These are phyloP conservation scores for Skeletonema potamos DNA, from an alignment of 108 stramenopile species.

Conservation along the genomic window DNA sequence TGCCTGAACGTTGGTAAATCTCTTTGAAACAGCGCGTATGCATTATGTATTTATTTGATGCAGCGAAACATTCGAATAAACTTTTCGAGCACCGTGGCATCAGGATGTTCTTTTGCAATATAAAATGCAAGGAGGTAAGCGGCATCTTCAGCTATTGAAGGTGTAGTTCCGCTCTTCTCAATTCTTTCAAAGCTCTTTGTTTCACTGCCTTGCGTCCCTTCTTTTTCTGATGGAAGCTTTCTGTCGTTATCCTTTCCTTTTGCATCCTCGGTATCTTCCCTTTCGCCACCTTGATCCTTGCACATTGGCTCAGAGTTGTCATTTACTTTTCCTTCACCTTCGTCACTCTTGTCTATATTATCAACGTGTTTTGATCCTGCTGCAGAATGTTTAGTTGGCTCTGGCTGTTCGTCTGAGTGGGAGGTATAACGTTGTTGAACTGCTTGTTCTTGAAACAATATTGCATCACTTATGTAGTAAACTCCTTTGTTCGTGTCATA, in stretches of 20 bases:
- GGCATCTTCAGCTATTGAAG: slow-evolving; percentile 23
- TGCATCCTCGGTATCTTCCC: not conserved
- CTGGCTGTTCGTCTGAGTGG: not conserved
- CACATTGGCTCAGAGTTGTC: not conserved
- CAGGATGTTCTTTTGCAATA: slow-evolving; percentile 76
- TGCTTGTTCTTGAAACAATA: slow-evolving; percentile 17
- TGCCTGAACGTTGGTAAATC: too few species aligned
- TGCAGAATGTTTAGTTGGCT: not conserved
- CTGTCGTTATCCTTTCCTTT: not conserved
- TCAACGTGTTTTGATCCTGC: not conserved
- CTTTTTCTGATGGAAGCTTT: not conserved
- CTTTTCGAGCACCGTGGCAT: slow-evolving; percentile 49
- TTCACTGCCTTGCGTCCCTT: not conserved
- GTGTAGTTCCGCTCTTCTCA: not conserved
- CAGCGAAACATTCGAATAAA: slow-evolving; percentile 6
- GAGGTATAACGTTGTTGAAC: not conserved
- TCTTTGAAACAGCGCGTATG: not conserved
- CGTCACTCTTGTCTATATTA: not conserved
- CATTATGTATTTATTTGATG: not conserved
- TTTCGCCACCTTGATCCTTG: not conserved
- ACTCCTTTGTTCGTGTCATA: slow-evolving; percentile 25
- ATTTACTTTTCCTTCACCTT: not conserved
- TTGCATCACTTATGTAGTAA: slow-evolving; percentile 33
- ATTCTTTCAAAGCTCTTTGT: not conserved
- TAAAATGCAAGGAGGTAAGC: slow-evolving; percentile 64